Conservation (phyloP, 2,329 filamentous ascomycete genomes). For the Penicillium sp. region DNA sequence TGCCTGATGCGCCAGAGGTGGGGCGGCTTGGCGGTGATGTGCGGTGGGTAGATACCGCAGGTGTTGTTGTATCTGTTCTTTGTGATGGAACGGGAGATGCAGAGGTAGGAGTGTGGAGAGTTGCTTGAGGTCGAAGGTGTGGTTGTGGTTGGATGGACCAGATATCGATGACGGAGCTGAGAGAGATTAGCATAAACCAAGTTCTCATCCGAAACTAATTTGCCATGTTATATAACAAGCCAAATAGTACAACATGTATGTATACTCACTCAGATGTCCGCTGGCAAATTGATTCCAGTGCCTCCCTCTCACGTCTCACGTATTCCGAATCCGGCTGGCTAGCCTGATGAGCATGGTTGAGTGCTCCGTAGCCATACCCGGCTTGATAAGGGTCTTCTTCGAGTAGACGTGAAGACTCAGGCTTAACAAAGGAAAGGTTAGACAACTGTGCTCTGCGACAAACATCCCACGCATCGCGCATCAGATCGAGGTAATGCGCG, state of each 20-base stretch:
- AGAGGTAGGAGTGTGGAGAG: conserved; percentile 32
- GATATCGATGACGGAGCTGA: conserved; percentile 45
- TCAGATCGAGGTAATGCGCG: conserved; percentile 13
- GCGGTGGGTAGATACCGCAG: conserved; percentile 10
- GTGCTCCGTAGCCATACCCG: conserved; percentile 44
- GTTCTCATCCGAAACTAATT: background rate
- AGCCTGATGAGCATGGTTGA: conserved; percentile 36
- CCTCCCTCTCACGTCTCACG: conserved; percentile 44
- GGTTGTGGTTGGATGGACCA: conserved; percentile 45
- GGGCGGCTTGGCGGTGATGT: conserved; percentile 14
- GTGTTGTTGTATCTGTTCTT: conserved; percentile 12
- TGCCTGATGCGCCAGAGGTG: conserved; percentile 17
- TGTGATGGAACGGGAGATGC: conserved; percentile 21
- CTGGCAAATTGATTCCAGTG: conserved; percentile 47
- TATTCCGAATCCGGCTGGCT: conserved; percentile 43
- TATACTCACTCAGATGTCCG: conserved; percentile 45
- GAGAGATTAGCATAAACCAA: background rate
- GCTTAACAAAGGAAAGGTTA: conserved; percentile 19
- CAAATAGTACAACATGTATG: background rate
- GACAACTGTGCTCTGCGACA: conserved; percentile 1
- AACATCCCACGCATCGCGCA: conserved; percentile 8
- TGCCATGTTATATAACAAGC: background rate
- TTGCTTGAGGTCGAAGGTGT: conserved; percentile 38
- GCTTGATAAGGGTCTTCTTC: conserved; percentile 47
- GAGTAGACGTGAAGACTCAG: conserved; percentile 45